These are phyloP conservation scores for Glycine soja DNA, from an alignment of 306 rosid genomes.

Conservation along the genomic window DNA sequence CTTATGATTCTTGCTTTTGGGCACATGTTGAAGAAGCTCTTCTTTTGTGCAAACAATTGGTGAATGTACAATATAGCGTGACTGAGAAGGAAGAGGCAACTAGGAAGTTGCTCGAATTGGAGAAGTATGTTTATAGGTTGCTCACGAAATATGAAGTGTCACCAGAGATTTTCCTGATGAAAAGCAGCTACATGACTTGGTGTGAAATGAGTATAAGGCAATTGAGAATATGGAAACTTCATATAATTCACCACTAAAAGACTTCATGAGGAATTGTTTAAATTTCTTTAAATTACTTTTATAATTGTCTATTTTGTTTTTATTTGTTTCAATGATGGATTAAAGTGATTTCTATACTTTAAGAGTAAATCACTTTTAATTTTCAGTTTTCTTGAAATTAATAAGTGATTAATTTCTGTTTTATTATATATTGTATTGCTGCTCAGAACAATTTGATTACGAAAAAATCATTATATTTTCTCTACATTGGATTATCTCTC, in stretches of 20 bases:
- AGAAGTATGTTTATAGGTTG: conserved; percentile 51
- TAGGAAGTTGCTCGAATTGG: conserved; percentile 51
- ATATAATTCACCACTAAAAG: conserved; percentile 37
- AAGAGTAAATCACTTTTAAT: too few species aligned
- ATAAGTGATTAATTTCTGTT: too few species aligned
- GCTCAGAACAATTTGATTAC: too few species aligned
- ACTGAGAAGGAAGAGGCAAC: conserved; percentile 25
- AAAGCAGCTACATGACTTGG: conserved; percentile 75
- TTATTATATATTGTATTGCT: too few species aligned
- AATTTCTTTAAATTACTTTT: too few species aligned
- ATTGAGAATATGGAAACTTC: conserved; percentile 46
- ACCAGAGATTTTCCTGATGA: conserved; percentile 65
- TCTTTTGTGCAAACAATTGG: conserved; percentile 42
- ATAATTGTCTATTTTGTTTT: too few species aligned
- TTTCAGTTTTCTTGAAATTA: too few species aligned
- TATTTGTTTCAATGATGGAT: too few species aligned
- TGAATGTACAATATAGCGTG: not conserved
- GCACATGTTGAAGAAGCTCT: conserved; percentile 73
- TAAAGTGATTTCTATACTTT: too few species aligned
- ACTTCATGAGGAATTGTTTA: conserved; percentile 58
- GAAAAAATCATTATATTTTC: too few species aligned
- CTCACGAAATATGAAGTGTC: conserved; percentile 57
- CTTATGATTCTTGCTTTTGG: conserved; percentile 84
- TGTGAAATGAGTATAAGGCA: conserved; percentile 62
- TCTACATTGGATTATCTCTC: too few species aligned